Conservation (phyloP, 2,329 filamentous ascomycete species). For the Aspergillus pseudoglaucus region DNA sequence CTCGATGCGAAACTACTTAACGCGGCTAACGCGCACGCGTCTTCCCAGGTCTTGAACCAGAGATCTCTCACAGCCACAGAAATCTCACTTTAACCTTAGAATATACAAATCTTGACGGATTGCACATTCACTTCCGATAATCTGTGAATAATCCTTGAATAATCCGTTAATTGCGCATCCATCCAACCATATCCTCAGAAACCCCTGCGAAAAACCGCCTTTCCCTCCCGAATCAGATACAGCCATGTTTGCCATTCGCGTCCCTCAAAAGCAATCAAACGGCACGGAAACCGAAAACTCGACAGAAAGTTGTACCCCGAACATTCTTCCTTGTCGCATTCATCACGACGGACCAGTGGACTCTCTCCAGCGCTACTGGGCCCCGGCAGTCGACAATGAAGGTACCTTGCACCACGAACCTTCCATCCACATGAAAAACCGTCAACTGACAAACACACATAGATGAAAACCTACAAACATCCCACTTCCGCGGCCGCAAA, state of each 20-base stretch:
- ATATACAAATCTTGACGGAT: background rate
- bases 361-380: conserved; percentile 63
- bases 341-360: conserved; percentile 69
- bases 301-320: conserved; percentile 47
- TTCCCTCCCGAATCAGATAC: background rate
- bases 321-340: conserved; percentile 75
- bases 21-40: conserved; percentile 27
- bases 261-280: conserved; percentile 16
- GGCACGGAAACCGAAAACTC: conserved; percentile 13
- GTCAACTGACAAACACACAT: conserved; percentile 2
- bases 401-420: conserved; percentile 19
- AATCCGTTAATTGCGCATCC: background rate
- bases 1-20: conserved; percentile 17
- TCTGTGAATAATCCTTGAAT: no score
- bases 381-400: conserved; percentile 45
- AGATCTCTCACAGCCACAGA: background rate
- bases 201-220: background rate
- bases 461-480: conserved; percentile 38
- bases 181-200: background rate
- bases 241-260: conserved; percentile 32
- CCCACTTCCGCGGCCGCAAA: conserved; percentile 75
- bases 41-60: background rate
- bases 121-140: no score
- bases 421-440: background rate
- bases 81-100: background rate